These are phyloP conservation scores for Eucalyptus guilfoylei DNA, from an alignment of 345 rosid genomes.

Conservation along the genomic window DNA sequence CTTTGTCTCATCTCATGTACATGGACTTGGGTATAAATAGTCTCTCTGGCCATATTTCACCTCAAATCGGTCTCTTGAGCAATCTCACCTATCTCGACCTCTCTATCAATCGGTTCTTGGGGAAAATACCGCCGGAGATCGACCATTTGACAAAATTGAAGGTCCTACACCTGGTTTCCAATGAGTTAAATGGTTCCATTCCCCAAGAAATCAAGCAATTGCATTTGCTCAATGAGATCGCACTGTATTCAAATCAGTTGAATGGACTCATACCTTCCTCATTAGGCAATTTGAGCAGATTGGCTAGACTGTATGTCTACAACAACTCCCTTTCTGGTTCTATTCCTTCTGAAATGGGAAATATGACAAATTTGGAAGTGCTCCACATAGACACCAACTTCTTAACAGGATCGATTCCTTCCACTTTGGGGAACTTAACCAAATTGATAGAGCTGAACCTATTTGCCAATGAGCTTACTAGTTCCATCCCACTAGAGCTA, in stretches of 20 bases:
- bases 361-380: neutral
- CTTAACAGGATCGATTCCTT: slow-evolving; percentile 4
- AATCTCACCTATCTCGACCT: slow-evolving; percentile 2
- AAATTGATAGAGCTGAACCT: neutral
- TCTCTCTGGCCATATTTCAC: slow-evolving; percentile 7
- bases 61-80: neutral
- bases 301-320: neutral
- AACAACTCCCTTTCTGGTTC: neutral
- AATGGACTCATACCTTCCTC: too few relatives aligned
- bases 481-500: too few relatives aligned
- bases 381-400: neutral
- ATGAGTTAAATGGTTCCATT: too few relatives aligned
- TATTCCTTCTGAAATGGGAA: slow-evolving; percentile 11
- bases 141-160: neutral
- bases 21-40: slow-evolving; percentile 2
- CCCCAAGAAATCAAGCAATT: too few relatives aligned
- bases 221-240: too few relatives aligned
- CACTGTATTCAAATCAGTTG: too few relatives aligned
- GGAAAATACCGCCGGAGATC: neutral
- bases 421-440: neutral
- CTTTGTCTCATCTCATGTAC: slow-evolving; percentile 2
- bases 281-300: neutral
- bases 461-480: too few relatives aligned
- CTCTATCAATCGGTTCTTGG: neutral
- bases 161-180: too few relatives aligned